Evolutionary conservation across 169 alveolate genomes (phyloP).

Genomic region (Plasmodium inui): DNA sequence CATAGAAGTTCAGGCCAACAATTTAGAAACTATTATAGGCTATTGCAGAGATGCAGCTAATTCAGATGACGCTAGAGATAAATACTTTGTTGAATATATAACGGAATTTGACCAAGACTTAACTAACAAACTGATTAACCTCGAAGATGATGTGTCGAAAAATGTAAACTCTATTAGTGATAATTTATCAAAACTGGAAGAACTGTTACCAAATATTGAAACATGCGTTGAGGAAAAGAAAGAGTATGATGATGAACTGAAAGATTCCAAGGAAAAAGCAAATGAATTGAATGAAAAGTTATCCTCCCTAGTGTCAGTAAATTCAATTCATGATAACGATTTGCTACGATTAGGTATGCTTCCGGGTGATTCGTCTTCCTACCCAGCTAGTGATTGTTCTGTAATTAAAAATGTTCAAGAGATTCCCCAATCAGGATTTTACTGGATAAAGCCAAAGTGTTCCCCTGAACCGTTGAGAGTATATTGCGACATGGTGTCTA

Average conservation of each 20-base stretch:
- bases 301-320: conserved; percentile 71
- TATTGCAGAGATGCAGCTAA: conserved; percentile 92
- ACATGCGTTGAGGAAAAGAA: conserved; percentile 84
- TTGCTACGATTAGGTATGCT: conserved; percentile 75
- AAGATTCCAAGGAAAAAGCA: conserved; percentile 79
- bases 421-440: conserved; percentile 88
- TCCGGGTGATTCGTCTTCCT: conserved; percentile 87
- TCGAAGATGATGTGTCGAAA: conserved; percentile 88
- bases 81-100: conserved; percentile 90
- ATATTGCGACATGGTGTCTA: conserved; percentile 90
- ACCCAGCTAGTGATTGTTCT: conserved; percentile 92
- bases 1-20: conserved; percentile 87
- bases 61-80: conserved; percentile 92
- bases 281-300: conserved; percentile 75
- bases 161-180: conserved; percentile 83
- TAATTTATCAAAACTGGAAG: conserved; percentile 85
- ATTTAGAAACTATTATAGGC: conserved; percentile 86
- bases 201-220: conserved; percentile 83
- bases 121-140: conserved; percentile 81
- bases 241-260: conserved; percentile 79
- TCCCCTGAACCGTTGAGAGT: conserved; percentile 89
- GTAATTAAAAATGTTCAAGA: conserved; percentile 77
- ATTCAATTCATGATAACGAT: conserved; percentile 64
- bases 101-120: conserved; percentile 85
- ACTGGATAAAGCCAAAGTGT: conserved; percentile 92